Evolutionary conservation across 371 early-diverging fungal genomes (phyloP).

Genomic region (Apophysomyces sp.): DNA sequence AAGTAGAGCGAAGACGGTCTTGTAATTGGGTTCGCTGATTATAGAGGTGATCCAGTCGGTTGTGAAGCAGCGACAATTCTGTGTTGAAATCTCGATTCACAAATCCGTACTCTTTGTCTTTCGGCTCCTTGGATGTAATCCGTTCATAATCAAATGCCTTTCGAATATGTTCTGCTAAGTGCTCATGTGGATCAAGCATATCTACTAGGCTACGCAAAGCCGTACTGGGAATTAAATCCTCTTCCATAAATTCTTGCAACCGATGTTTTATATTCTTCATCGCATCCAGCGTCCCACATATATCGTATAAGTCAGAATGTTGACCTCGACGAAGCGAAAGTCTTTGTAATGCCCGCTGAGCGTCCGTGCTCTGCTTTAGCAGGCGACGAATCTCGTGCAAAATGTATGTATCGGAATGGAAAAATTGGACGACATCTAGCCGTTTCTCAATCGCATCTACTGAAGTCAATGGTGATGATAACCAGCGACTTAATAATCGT

Average conservation of each 20-base stretch:
- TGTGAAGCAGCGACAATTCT: conserved; percentile 20
- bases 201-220: conserved; percentile 14
- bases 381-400: conserved; percentile 49
- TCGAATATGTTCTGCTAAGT: conserved; percentile 28
- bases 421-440: conserved; percentile 70
- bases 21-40: conserved; percentile 23
- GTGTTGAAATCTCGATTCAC: conserved; percentile 39
- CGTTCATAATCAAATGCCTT: conserved; percentile 44
- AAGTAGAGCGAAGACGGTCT: conserved; percentile 19
- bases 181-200: conserved; percentile 28
- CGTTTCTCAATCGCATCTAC: conserved; percentile 57
- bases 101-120: conserved; percentile 42
- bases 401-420: conserved; percentile 47
- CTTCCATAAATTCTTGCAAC: background rate
- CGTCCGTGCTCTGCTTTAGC: conserved; percentile 63
- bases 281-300: conserved; percentile 54
- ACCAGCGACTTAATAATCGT: conserved; percentile 68
- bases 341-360: conserved; percentile 70
- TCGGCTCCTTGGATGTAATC: conserved; percentile 33
- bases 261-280: conserved; percentile 18
- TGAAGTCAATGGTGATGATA: conserved; percentile 67
- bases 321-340: conserved; percentile 65
- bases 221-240: background rate
- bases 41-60: conserved; percentile 23
- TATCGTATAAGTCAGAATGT: conserved; percentile 64